Evolutionary conservation across 768 basidiomycete species (phyloP).

Genomic region (Boletellus sp.): DNA sequence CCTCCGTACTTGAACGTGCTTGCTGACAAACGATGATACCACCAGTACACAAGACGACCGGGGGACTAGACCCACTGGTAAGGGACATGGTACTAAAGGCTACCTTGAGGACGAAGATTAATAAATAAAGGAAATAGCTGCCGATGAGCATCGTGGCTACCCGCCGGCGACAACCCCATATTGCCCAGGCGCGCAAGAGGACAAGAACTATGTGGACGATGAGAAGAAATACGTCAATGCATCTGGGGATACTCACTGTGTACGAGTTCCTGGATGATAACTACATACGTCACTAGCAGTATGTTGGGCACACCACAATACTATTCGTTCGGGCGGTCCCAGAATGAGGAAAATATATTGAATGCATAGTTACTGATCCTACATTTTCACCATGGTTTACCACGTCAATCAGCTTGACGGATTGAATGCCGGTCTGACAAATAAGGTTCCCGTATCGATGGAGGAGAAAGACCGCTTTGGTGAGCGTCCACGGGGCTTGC

Average conservation of each 20-base stretch:
- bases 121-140: constrained; percentile 7
- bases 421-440: constrained; percentile 6
- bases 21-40: not conserved
- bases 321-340: not conserved
- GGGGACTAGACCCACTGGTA: not conserved
- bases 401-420: constrained; percentile 3
- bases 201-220: constrained; percentile 8
- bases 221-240: not conserved
- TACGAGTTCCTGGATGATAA: constrained; percentile 8
- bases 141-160: constrained; percentile 1
- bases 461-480: constrained; percentile 10
- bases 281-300: not conserved
- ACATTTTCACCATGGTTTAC: not conserved
- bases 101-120: not conserved
- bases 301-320: constrained; percentile 4
- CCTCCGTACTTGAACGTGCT: not conserved
- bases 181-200: constrained; percentile 17
- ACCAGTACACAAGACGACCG: not conserved
- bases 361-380: not conserved
- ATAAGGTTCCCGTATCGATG: constrained; percentile 19
- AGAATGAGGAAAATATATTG: not conserved
- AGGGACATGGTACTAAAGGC: not conserved
- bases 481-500: constrained; percentile 10
- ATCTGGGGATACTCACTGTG: constrained; percentile 9
- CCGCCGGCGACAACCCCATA: constrained; percentile 10